These are phyloP conservation scores for Entomortierella beljakovae DNA, from an alignment of 192 early-diverging fungal species.

Conservation along the genomic window DNA sequence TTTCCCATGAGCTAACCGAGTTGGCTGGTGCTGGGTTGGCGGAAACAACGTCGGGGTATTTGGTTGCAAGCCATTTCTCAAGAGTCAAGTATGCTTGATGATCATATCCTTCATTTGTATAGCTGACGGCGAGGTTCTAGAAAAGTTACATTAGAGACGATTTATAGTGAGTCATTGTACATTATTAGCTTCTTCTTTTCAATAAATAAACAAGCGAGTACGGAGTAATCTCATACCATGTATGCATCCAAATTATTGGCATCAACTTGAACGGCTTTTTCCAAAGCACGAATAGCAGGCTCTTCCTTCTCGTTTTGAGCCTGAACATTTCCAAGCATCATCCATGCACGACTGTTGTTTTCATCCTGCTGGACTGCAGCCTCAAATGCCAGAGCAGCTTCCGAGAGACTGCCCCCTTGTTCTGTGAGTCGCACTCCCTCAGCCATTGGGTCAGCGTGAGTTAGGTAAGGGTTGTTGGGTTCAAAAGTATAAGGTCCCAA, in stretches of 20 bases:
- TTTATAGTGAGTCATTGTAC: no score
- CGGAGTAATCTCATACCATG: constrained; percentile 60
- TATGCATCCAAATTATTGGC: constrained; percentile 72
- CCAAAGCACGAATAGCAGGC: constrained; percentile 92
- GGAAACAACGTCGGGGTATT: constrained; percentile 72
- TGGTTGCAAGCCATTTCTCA: constrained; percentile 85
- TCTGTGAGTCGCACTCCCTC: constrained; percentile 68
- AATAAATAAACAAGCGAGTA: neutral
- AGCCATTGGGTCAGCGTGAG: constrained; percentile 67
- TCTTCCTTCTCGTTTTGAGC: constrained; percentile 99
- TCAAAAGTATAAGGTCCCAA: constrained; percentile 89
- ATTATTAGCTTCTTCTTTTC: neutral
- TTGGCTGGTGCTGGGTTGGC: constrained; percentile 35
- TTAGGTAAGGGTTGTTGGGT: constrained; percentile 77
- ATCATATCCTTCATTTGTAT: constrained; percentile 95
- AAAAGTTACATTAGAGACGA: constrained; percentile 8
- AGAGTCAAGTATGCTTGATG: constrained; percentile 92
- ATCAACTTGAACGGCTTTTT: constrained; percentile 84
- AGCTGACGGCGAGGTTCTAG: constrained; percentile 88
- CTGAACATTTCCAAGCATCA: constrained; percentile 90
- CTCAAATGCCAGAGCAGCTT: constrained; percentile 93
- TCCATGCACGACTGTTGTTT: constrained; percentile 86
- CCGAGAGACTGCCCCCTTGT: constrained; percentile 75
- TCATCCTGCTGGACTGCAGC: constrained; percentile 86
- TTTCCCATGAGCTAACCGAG: constrained; percentile 62